phyloP scores from a whole-genome alignment of 306 rosid genomes.

The Dalbergia cochinchinensis region DNA sequence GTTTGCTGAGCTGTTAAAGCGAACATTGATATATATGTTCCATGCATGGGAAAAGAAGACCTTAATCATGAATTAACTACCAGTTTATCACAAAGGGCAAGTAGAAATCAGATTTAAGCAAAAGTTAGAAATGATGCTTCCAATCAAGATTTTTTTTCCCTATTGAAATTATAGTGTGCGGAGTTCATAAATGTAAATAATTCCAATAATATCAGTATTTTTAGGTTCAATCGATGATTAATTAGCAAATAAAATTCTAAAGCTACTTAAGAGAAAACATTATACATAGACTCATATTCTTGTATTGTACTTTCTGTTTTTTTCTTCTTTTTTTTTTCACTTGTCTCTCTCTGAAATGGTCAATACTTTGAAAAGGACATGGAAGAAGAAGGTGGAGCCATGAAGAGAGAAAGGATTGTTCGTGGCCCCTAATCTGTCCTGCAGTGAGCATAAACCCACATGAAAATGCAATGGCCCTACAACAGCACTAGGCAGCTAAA shows the following conservation, averaged over 20 bases:
- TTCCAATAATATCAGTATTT: background rate
- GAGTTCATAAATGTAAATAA: background rate
- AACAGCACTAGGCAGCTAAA: conserved; percentile 35
- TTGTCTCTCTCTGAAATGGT: conserved; percentile 8
- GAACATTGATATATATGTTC: background rate
- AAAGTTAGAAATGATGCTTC: too few species aligned
- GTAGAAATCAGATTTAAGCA: too few species aligned
- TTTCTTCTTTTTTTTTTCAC: too few species aligned
- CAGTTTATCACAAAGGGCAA: background rate
- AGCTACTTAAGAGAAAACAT: conserved; percentile 10
- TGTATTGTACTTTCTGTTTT: background rate
- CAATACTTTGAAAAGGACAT: conserved; percentile 19
- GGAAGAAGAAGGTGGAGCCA: conserved; percentile 26
- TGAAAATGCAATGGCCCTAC: conserved; percentile 43
- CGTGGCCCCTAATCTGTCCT: background rate
- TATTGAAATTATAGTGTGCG: background rate
- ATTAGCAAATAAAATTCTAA: background rate
- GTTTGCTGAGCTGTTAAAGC: background rate
- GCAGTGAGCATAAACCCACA: conserved; percentile 24
- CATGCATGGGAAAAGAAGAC: background rate
- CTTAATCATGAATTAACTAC: background rate
- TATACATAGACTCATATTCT: background rate
- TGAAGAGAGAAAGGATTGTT: background rate
- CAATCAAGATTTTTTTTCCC: background rate
- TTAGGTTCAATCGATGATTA: background rate